Conservation (phyloP, 148 eudicot species). For the Amaranthus cruentus region DNA sequence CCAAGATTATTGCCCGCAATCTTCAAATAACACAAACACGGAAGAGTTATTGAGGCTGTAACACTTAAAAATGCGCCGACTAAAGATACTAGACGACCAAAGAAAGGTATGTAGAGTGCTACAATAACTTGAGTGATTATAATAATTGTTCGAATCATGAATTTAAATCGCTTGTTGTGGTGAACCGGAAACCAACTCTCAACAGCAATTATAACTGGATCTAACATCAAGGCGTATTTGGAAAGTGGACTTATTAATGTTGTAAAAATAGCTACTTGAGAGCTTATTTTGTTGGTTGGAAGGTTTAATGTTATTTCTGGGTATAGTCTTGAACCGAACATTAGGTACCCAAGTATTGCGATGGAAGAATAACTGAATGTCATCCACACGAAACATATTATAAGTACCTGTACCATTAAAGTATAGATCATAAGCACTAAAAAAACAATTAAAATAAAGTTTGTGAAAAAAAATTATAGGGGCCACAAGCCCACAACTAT, state of each 20-base stretch:
- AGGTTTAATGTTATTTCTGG: constrained; percentile 19
- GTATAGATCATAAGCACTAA: no score
- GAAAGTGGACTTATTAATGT: constrained; percentile 13
- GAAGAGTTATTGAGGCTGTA: constrained; percentile 2
- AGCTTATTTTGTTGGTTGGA: not conserved
- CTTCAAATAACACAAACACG: constrained; percentile 23
- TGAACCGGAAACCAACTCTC: constrained; percentile 10
- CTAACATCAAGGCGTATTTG: constrained; percentile 12
- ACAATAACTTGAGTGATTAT: not conserved
- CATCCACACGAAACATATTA: constrained; percentile 35
- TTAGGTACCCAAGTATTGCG: constrained; percentile 36
- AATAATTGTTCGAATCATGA: not conserved
- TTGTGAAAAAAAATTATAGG: not conserved
- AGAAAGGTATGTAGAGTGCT: not conserved
- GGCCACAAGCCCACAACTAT: no score
- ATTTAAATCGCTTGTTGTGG: not conserved
- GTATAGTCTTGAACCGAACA: constrained; percentile 41
- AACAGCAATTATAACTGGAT: constrained; percentile 4
- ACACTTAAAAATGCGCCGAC: constrained; percentile 9
- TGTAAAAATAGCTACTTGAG: constrained; percentile 3
- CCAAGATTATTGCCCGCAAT: not conserved
- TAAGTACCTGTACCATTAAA: constrained; percentile 30
- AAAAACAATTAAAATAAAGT: not conserved
- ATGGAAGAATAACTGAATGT: constrained; percentile 38
- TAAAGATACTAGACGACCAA: constrained; percentile 1